A percentile compares a stretch with the other conserved stretches of the same genome.
Evolutionary conservation across 1,284 basidiomycete genomes (phyloP).

Genomic region (Pterulicium gracile): DNA sequence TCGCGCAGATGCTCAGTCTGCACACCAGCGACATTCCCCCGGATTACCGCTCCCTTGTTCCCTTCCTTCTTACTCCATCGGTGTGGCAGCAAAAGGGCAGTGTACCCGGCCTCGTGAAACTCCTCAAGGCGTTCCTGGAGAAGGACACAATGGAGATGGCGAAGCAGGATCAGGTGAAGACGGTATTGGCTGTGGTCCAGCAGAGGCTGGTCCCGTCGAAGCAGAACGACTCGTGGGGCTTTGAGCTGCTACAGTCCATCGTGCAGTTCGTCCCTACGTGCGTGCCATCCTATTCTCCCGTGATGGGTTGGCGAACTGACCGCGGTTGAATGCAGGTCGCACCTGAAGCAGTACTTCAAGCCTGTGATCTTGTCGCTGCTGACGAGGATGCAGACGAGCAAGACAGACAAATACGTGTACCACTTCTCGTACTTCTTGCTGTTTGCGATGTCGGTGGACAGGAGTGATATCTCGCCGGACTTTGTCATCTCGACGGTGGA

Average conservation of each 20-base stretch:
- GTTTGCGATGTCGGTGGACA: conserved; percentile 66
- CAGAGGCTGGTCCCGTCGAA: conserved; percentile 83
- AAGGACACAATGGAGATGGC: conserved; percentile 66
- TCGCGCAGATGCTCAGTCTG: conserved; percentile 91
- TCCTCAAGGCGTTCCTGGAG: conserved; percentile 78
- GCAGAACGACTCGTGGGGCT: conserved; percentile 84
- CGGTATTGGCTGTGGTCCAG: conserved; percentile 85
- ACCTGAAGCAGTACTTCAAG: conserved; percentile 68
- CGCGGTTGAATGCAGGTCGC: conserved; percentile 29
- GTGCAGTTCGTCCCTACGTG: conserved; percentile 67
- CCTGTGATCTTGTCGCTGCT: conserved; percentile 76
- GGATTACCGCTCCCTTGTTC: conserved; percentile 73
- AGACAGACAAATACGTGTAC: conserved; percentile 86
- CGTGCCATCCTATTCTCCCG: conserved; percentile 22
- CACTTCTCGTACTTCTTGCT: conserved; percentile 75
- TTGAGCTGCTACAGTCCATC: conserved; percentile 80
- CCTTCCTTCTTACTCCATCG: conserved; percentile 77
- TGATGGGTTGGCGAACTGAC: conserved; percentile 1
- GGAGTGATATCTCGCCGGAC: conserved; percentile 67
- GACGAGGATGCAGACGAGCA: conserved; percentile 79
- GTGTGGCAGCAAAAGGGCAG: conserved; percentile 96
- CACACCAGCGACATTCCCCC: conserved; percentile 61
- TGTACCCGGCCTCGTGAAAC: conserved; percentile 85
- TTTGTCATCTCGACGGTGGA: conserved; percentile 73
- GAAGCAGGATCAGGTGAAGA: conserved; percentile 63